Base-by-base conservation (phyloP, 2,329 filamentous ascomycete species). In the Colletotrichum cereale region DNA sequence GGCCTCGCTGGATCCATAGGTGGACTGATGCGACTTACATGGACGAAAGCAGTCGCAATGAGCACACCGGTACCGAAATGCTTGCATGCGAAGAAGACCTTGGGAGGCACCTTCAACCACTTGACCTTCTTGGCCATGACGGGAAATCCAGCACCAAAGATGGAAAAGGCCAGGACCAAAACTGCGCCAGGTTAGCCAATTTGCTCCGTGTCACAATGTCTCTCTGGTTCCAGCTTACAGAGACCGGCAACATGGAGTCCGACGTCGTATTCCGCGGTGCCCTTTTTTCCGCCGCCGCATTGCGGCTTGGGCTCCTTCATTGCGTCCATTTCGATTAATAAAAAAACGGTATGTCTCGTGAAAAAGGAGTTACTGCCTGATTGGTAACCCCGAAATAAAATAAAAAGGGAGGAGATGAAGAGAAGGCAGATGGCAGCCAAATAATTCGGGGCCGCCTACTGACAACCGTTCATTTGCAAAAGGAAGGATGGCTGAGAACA, bases 1-100 rank as follows among this genome's bases (percentile, higher is more conserved):
- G 1, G 24, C 24, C 24, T 34, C 24, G 4, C 26, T 16, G 53
- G 16, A 40, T 1, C 12, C 2, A 2, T 0, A 24, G 1, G 0
- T 11, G 21, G 14, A 18, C 8, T 10, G 38, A n/a, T n/a, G 44
- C 11, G n/a, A 79, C 84, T 75, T 76, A 90, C 85, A 84, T 93
- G 91, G 26, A 93, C 91, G 75, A 93, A 93, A 3, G 91, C 91
- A 2, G 91, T 93, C 34, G 91, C 91, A 68, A 93, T 88, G 47
- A 93, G 83, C 24, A 93, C 91, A 72, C 91, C 91, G 0, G 91
- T 93, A 78, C 91, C 90, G 73, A 92, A 91, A 75, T 90, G 88
- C 75, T 90, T 90, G 80, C 87, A 90, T 66, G 88, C 86, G 77
- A 90, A 90, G 79, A 90, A 90, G 40, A 88, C 77, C 74, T 84